These are phyloP conservation scores for Prunus armeniaca DNA, from an alignment of 306 rosid genomes.

Conservation along the genomic window DNA sequence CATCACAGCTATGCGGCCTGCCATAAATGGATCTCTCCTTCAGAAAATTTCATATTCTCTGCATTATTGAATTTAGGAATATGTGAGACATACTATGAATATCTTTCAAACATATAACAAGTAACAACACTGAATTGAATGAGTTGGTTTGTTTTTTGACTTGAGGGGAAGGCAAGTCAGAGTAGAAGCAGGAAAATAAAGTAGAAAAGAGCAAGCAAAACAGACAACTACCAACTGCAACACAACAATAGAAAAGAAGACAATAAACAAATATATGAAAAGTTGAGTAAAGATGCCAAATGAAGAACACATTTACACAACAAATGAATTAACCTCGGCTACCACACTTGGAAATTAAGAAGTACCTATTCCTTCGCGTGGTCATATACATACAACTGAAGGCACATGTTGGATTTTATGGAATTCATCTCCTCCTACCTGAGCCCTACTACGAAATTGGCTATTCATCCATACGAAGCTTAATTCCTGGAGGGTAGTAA, in stretches of 20 bases:
- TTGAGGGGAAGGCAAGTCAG: not conserved
- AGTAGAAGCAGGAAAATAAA: not conserved
- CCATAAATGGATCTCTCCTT: too few species aligned
- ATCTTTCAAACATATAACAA: too few species aligned
- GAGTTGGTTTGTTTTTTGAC: too few species aligned
- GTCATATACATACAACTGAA: not conserved
- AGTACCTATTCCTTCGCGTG: not conserved
- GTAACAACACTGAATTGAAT: too few species aligned
- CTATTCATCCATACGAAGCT: not conserved
- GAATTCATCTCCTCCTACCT: not conserved
- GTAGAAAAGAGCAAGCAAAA: not conserved
- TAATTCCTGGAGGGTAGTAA: not conserved
- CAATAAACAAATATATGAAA: too few species aligned
- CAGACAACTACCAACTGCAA: not conserved
- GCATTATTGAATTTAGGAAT: too few species aligned
- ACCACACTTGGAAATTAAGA: not conserved
- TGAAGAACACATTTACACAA: not conserved
- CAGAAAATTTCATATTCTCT: too few species aligned
- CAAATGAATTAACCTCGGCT: not conserved
- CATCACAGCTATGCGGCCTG: too few species aligned
- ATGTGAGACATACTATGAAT: too few species aligned
- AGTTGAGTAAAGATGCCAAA: too few species aligned
- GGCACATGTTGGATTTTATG: not conserved
- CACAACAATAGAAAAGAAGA: too few species aligned
- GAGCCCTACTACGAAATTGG: not conserved